phyloP scores from a whole-genome alignment of 768 basidiomycete genomes.

The Kondoa subrosea region DNA sequence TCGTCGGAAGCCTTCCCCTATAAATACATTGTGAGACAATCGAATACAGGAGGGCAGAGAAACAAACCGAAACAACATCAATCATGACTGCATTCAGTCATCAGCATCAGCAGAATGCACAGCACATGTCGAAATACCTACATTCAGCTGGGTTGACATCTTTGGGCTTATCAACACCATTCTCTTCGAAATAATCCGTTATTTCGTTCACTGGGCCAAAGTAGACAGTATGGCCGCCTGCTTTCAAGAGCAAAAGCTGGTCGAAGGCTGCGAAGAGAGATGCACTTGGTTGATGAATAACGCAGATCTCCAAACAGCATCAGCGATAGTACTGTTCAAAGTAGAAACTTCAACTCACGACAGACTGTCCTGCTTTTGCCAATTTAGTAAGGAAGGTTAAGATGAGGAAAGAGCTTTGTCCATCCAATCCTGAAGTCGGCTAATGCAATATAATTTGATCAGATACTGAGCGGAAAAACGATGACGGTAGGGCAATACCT shows the following conservation, averaged over 20 bases:
- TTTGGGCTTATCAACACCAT: conserved; percentile 50
- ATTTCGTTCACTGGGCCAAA: conserved; percentile 44
- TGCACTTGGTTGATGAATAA: conserved; percentile 38
- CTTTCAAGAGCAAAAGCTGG: conserved; percentile 53
- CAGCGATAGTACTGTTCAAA: neutral
- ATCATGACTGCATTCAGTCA: conserved; percentile 19
- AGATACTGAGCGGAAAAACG: too few species aligned
- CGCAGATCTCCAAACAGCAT: conserved; percentile 44
- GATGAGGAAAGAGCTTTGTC: conserved; percentile 37
- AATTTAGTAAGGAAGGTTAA: conserved; percentile 36
- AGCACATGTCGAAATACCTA: conserved; percentile 31
- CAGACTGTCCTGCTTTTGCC: conserved; percentile 34
- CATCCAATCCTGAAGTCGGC: conserved; percentile 36
- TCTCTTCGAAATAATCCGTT: conserved; percentile 58
- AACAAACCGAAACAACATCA: conserved; percentile 38
- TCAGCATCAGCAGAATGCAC: neutral
- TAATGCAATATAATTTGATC: too few species aligned
- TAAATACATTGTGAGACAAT: conserved; percentile 26
- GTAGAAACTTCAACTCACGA: conserved; percentile 21
- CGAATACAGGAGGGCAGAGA: neutral
- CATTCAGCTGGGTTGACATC: conserved; percentile 64
- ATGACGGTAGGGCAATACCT: too few species aligned
- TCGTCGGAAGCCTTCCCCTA: conserved; percentile 40
- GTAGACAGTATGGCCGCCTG: conserved; percentile 44
- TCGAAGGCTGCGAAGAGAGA: conserved; percentile 30